Evolutionary conservation across 768 basidiomycete species (phyloP).

Genomic region (Amanita thiersii): DNA sequence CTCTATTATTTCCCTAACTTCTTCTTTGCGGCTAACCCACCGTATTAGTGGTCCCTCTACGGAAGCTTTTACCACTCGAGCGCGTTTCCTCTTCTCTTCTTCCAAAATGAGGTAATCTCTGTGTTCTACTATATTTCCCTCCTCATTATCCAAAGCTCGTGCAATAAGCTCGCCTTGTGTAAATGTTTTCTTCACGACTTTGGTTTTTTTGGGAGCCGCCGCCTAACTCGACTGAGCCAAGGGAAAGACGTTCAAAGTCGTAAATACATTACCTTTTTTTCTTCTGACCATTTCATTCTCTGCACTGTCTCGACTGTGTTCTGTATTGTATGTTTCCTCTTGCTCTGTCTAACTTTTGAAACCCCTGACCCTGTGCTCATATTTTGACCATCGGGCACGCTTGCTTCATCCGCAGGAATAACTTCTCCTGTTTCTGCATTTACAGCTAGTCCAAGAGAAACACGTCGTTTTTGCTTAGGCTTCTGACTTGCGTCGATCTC

Average conservation of each 20-base stretch:
- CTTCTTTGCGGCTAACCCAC: constrained; percentile 63
- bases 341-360: constrained; percentile 46
- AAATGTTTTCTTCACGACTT: constrained; percentile 38
- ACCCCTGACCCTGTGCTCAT: constrained; percentile 5
- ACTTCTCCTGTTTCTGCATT: constrained; percentile 58
- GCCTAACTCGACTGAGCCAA: constrained; percentile 27
- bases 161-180: constrained; percentile 84
- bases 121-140: constrained; percentile 74
- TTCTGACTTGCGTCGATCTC: constrained; percentile 19
- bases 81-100: constrained; percentile 73
- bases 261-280: constrained; percentile 42
- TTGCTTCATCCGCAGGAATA: constrained; percentile 22
- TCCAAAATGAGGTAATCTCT: constrained; percentile 72
- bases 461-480: constrained; percentile 32
- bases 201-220: constrained; percentile 54
- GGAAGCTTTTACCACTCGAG: constrained; percentile 49
- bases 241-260: background rate
- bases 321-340: constrained; percentile 60
- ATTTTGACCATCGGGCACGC: constrained; percentile 13
- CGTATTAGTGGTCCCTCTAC: constrained; percentile 62
- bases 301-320: constrained; percentile 62
- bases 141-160: constrained; percentile 79
- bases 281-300: constrained; percentile 55
- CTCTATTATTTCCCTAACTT: constrained; percentile 36
- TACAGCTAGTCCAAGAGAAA: constrained; percentile 45